Conservation (phyloP, 768 basidiomycete genomes). For the Mycena capillaripes region DNA sequence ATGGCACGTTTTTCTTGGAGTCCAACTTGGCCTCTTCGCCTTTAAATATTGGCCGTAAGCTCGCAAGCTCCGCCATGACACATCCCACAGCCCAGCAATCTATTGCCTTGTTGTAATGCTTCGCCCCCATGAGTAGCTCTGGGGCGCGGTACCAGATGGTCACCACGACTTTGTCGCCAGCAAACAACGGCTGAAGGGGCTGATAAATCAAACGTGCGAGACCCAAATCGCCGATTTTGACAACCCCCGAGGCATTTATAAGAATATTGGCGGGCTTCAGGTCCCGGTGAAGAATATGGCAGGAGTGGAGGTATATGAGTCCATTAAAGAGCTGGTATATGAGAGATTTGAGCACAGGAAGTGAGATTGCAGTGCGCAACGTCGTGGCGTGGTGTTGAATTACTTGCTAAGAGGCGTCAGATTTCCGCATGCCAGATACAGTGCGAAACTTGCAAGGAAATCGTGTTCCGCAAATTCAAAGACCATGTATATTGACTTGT, state of each 20-base stretch:
- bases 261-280: conserved; percentile 99
- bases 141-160: conserved; percentile 99
- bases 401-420: conserved; percentile 80
- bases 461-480: conserved; percentile 99
- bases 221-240: conserved; percentile 99
- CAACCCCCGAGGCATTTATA: conserved; percentile 87
- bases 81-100: conserved; percentile 99
- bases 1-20: conserved; percentile 96
- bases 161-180: conserved; percentile 98
- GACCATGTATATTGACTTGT: conserved; percentile 99
- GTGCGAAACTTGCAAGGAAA: conserved; percentile 79
- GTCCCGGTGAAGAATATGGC: conserved; percentile 96
- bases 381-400: conserved; percentile 98
- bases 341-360: conserved; percentile 90
- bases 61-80: conserved; percentile 96
- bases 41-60: conserved; percentile 96
- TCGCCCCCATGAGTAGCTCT: conserved; percentile 94
- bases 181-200: conserved; percentile 91
- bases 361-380: conserved; percentile 80
- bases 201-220: conserved; percentile 92
- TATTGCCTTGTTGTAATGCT: conserved; percentile 97
- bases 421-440: not conserved
- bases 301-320: conserved; percentile 93
- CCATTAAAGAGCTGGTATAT: conserved; percentile 96
- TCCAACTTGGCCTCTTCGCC: conserved; percentile 99